These are phyloP conservation scores for Elsinoe batatas DNA, from an alignment of 2,329 filamentous ascomycete species.

Conservation along the genomic window DNA sequence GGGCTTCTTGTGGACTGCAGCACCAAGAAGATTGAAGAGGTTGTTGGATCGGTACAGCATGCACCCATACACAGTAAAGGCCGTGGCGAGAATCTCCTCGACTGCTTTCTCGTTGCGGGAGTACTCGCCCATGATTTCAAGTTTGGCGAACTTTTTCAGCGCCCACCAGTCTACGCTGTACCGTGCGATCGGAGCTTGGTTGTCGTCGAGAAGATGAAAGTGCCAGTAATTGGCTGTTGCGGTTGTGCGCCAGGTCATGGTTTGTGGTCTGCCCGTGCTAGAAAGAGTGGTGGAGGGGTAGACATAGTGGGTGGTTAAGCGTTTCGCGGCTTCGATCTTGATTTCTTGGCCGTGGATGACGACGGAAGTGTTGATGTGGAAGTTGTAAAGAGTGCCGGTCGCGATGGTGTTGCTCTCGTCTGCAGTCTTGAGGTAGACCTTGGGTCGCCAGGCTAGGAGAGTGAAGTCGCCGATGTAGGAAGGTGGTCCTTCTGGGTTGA, in stretches of 20 bases:
- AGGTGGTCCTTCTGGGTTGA: neutral
- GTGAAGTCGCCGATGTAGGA: constrained; percentile 3
- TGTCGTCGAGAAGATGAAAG: constrained; percentile 4
- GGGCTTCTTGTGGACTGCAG: constrained; percentile 4
- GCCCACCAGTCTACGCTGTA: constrained; percentile 2
- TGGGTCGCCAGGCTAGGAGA: neutral
- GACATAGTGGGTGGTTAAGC: constrained; percentile 1
- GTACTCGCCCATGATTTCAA: neutral
- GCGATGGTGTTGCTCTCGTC: neutral
- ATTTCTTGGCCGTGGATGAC: neutral
- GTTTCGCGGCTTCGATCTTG: constrained; percentile 5
- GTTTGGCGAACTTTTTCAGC: neutral
- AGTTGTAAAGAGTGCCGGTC: neutral
- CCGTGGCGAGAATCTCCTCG: neutral
- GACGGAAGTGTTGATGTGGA: neutral
- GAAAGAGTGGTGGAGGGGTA: neutral
- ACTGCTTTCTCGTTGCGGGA: neutral
- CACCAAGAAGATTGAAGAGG: neutral
- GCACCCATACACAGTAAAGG: neutral
- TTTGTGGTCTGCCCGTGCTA: neutral
- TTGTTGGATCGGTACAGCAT: constrained; percentile 2
- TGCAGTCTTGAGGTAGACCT: neutral
- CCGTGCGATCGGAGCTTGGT: neutral
- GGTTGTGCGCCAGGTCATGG: constrained; percentile 2
- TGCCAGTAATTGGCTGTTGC: neutral